Conservation (phyloP, 1,139 yeast genomes). For the Blastobotrys petasosporus region DNA sequence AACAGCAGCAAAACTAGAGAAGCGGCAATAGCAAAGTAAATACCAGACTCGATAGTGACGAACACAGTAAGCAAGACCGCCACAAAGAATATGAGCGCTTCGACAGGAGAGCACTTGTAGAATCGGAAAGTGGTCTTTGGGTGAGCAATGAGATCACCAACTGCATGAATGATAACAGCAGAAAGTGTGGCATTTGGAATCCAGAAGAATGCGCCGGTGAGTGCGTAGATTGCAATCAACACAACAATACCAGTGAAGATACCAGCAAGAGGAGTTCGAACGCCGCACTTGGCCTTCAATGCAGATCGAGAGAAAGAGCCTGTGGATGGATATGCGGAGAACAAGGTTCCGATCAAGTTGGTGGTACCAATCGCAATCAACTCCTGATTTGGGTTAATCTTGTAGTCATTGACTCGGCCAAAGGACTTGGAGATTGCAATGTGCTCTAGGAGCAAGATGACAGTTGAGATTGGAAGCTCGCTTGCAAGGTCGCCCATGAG, state of each 20-base stretch:
- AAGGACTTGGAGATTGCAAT: conserved; percentile 91
- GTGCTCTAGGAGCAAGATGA: conserved; percentile 80
- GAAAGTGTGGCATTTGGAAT: conserved; percentile 84
- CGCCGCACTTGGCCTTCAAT: conserved; percentile 91
- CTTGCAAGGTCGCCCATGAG: conserved; percentile 57
- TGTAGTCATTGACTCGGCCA: conserved; percentile 87
- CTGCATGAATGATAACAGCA: conserved; percentile 95
- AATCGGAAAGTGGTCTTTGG: conserved; percentile 67
- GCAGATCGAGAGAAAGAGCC: conserved; percentile 96
- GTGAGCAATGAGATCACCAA: conserved; percentile 73
- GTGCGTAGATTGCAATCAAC: conserved; percentile 73
- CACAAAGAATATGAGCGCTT: conserved; percentile 65
- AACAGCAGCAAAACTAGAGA: conserved; percentile 69
- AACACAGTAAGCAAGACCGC: conserved; percentile 79
- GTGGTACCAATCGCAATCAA: conserved; percentile 90
- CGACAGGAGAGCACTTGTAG: conserved; percentile 73
- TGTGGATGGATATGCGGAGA: conserved; percentile 91
- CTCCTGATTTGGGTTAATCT: conserved; percentile 89
- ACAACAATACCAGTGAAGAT: conserved; percentile 78
- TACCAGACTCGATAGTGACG: conserved; percentile 78
- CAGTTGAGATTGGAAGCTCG: conserved; percentile 79
- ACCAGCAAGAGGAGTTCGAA: conserved; percentile 91
- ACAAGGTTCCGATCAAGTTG: conserved; percentile 84
- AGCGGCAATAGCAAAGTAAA: conserved; percentile 84
- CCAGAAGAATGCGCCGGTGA: conserved; percentile 77